Evolutionary conservation across 768 basidiomycete genomes (phyloP).

Genomic region (Lactarius sanguifluus): DNA sequence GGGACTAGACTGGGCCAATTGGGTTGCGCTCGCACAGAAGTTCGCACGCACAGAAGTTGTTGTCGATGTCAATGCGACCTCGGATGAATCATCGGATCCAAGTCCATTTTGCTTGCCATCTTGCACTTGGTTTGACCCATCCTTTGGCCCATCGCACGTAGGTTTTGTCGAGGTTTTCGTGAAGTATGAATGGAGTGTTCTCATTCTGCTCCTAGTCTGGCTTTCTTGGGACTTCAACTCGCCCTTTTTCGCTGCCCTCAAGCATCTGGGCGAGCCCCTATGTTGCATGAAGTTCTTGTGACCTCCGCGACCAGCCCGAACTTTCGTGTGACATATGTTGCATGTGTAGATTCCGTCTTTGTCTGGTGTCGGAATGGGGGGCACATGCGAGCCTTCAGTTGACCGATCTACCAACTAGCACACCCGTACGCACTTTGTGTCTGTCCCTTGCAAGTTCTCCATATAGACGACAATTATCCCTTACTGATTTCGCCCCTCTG

Average conservation of each 20-base stretch:
- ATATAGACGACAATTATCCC: no score
- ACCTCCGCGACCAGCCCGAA: not conserved
- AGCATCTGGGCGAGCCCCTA: not conserved
- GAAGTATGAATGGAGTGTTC: not conserved
- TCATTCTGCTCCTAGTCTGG: not conserved
- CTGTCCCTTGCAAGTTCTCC: constrained; percentile 27
- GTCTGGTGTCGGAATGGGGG: not conserved
- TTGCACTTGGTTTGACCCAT: no score
- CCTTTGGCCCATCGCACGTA: no score
- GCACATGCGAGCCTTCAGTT: not conserved
- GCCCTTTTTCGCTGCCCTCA: not conserved
- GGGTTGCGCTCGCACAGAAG: no score
- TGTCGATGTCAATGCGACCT: no score
- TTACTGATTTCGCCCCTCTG: no score
- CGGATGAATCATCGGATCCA: not conserved
- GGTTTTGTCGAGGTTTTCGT: not conserved
- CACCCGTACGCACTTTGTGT: no score
- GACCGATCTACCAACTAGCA: no score
- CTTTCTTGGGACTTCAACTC: no score
- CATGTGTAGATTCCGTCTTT: not conserved
- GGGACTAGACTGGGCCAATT: no score
- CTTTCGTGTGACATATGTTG: not conserved
- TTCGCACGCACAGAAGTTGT: no score
- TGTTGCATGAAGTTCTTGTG: not conserved
- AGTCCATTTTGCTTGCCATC: not conserved